Evolutionary conservation across 495 filamentous ascomycete species (phyloP).

Genomic region (Xylaria sp.): DNA sequence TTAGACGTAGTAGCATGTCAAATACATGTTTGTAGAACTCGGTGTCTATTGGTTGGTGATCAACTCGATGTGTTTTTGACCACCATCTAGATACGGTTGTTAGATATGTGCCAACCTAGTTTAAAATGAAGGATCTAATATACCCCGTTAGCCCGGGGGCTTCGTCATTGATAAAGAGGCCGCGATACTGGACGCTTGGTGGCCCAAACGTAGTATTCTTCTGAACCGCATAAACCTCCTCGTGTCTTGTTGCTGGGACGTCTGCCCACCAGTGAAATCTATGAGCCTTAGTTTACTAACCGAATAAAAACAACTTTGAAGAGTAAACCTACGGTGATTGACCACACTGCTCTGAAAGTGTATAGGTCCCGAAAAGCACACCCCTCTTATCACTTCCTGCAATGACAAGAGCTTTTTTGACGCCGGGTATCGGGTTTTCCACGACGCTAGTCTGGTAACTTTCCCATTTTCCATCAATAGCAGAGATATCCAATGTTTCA

Average conservation of each 20-base stretch:
- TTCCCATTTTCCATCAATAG: slow-evolving; percentile 66
- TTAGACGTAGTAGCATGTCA: slow-evolving; percentile 66
- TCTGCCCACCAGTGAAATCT: slow-evolving; percentile 65
- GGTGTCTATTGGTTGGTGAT: slow-evolving; percentile 33
- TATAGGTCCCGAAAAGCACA: slow-evolving; percentile 68
- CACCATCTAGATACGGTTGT: slow-evolving; percentile 33
- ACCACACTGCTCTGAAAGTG: slow-evolving; percentile 61
- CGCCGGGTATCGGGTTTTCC: slow-evolving; percentile 53
- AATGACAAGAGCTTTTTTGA: slow-evolving; percentile 62
- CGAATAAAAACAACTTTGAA: slow-evolving; percentile 44
- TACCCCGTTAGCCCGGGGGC: slow-evolving; percentile 66
- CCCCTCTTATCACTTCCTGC: slow-evolving; percentile 67
- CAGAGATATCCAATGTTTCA: slow-evolving; percentile 51
- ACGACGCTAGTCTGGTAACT: slow-evolving; percentile 62
- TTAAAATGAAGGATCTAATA: slow-evolving; percentile 39
- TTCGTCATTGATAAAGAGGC: slow-evolving; percentile 77
- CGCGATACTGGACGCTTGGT: slow-evolving; percentile 69
- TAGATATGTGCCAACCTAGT: slow-evolving; percentile 57
- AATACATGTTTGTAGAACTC: slow-evolving; percentile 70
- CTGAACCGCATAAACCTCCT: slow-evolving; percentile 57
- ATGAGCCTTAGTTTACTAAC: slow-evolving; percentile 50
- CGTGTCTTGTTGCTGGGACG: slow-evolving; percentile 56
- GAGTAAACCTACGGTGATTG: slow-evolving; percentile 20
- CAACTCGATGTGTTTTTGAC: slow-evolving; percentile 19
- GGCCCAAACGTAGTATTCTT: slow-evolving; percentile 55